Base-by-base conservation (phyloP, 176 grass and related monocot genomes). In the Oryza rufipogon region DNA sequence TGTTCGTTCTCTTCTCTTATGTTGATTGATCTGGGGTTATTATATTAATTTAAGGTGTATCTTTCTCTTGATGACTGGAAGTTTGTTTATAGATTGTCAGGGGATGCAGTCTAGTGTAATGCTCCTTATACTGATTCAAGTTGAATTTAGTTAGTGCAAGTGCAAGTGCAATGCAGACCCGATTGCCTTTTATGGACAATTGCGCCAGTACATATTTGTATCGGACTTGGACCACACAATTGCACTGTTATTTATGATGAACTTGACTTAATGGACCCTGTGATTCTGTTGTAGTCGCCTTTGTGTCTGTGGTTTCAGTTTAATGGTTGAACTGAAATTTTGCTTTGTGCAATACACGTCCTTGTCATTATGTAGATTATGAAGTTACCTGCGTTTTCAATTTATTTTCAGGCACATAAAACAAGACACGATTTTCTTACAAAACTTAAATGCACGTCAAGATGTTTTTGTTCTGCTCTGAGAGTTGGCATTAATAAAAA, bases 261-360 rank as follows among this genome's bases (percentile, higher is more conserved):
- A 56, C 28, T 66, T 80, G 78, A 80, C 45, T 49, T 42, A 51
- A 15, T 51, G 16, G 64, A 68, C 64, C 77, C 33, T 80, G 16
- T 49, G 25, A 44, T 33, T 68, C 16, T 67, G 11, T 34, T 33
- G 17, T 36, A 68, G 63, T 32, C 48, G 11, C 49, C 10, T 2
- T 48, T 68, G 64, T 68, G 11, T 71, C 34, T 63, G 51, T 64
- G 34, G 33, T 67, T 51, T 17, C 16, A 33, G 8, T 68, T 80
- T 20, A 36, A 20, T 33, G 16, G 30, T 68, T 22, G 44, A 36
- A 45, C 64, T 32, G 22, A 34, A 8, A 16, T 28, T 78, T 78
- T 28, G 54, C 22, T 65, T 30, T 17, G 46, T 74, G 22, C 11
- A 71, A 46, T 47, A 23, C 9, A 28, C 48, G 28, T 32, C 16